Percentiles rank a stretch among this genome's conserved stretches.
Evolutionary conservation across 495 filamentous ascomycete species (phyloP).

Genomic region (Xylaria telfairii): DNA sequence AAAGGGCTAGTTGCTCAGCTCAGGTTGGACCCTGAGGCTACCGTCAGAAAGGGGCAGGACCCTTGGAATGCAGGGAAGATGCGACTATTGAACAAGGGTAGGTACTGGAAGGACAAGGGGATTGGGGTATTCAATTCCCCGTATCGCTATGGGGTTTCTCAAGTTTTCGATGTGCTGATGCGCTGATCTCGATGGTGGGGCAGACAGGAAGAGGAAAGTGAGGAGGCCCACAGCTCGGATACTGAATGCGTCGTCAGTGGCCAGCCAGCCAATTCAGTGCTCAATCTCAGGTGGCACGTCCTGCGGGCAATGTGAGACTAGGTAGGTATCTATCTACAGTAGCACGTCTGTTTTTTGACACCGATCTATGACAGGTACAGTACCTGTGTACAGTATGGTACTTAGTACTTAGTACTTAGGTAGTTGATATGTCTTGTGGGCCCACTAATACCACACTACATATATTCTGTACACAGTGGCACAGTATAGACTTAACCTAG

Average conservation of each 20-base stretch:
- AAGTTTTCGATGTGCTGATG: constrained; percentile 9
- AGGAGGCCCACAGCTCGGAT: neutral
- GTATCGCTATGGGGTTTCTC: constrained; percentile 1
- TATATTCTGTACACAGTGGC: too few species aligned
- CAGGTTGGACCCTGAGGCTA: constrained; percentile 23
- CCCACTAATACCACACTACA: too few species aligned
- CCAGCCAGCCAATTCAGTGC: neutral
- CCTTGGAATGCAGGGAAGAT: constrained; percentile 1
- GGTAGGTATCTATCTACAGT: too few species aligned
- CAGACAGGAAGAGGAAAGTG: neutral
- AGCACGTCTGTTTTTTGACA: neutral
- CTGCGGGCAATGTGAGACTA: neutral
- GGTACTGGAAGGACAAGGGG: neutral
- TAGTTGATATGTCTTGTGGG: too few species aligned
- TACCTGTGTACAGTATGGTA: too few species aligned
- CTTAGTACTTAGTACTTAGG: too few species aligned
- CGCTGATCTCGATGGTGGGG: too few species aligned
- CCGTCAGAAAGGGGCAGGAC: constrained; percentile 14
- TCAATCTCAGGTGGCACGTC: neutral
- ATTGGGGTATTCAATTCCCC: constrained; percentile 1
- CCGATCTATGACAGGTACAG: too few species aligned
- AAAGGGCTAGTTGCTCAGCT: neutral
- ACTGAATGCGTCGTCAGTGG: too few species aligned
- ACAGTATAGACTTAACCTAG: too few species aligned
- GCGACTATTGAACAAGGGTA: neutral